These are phyloP conservation scores for Musa itinerans DNA, from an alignment of 176 grass and related monocot genomes.

Conservation along the genomic window DNA sequence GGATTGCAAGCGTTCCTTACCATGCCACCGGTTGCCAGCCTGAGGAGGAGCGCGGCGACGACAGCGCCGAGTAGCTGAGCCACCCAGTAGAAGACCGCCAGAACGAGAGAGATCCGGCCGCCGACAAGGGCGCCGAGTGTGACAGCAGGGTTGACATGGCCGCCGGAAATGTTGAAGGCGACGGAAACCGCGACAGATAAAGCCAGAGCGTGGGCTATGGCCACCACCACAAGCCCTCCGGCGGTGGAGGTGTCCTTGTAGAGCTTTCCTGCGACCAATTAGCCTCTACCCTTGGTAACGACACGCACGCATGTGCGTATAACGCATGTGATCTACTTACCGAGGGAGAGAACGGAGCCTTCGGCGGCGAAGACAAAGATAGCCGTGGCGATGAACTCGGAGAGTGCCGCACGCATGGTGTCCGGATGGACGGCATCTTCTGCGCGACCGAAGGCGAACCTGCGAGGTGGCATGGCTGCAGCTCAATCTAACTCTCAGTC, in stretches of 20 bases:
- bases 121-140: constrained; percentile 76
- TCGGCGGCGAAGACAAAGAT: constrained; percentile 96
- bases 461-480: constrained; percentile 21
- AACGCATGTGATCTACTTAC: constrained; percentile 11
- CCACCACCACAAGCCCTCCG: constrained; percentile 56
- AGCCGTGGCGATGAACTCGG: constrained; percentile 81
- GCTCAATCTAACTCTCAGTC: background rate
- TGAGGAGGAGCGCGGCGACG: constrained; percentile 52
- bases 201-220: constrained; percentile 63
- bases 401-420: constrained; percentile 71
- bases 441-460: constrained; percentile 56
- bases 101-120: constrained; percentile 61
- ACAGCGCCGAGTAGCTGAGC: constrained; percentile 80
- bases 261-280: constrained; percentile 51
- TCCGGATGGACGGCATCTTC: constrained; percentile 76
- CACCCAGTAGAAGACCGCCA: constrained; percentile 58
- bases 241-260: constrained; percentile 58
- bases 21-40: constrained; percentile 66
- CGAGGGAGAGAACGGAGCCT: constrained; percentile 84
- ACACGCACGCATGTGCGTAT: background rate
- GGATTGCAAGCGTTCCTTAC: constrained; percentile 9
- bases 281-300: background rate
- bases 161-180: constrained; percentile 67
- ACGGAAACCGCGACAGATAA: constrained; percentile 50
- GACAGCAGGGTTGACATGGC: constrained; percentile 83